Percentiles rank a stretch among this genome's conserved stretches.
These are phyloP conservation scores for Barbatosphaeria neglecta DNA, from an alignment of 495 filamentous ascomycete genomes.

Conservation along the genomic window DNA sequence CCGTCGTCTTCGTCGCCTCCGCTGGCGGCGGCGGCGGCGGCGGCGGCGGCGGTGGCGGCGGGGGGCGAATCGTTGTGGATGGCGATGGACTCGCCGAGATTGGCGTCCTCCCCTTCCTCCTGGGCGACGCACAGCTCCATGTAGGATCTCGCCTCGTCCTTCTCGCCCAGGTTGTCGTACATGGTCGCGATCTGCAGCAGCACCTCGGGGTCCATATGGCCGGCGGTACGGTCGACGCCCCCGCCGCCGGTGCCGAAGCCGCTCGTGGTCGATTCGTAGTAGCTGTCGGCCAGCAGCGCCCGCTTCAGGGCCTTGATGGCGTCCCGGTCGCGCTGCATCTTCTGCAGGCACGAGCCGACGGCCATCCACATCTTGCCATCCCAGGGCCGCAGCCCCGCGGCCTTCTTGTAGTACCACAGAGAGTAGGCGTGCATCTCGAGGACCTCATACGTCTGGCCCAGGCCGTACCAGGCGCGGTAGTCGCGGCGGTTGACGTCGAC, in stretches of 20 bases:
- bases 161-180: constrained; percentile 67
- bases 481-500: constrained; percentile 95
- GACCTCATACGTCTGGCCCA: constrained; percentile 95
- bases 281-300: constrained; percentile 71
- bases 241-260: constrained; percentile 31
- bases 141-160: constrained; percentile 71
- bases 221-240: constrained; percentile 23
- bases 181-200: constrained; percentile 81
- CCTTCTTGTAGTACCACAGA: constrained; percentile 94
- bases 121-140: constrained; percentile 93
- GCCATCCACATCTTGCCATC: constrained; percentile 99
- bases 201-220: constrained; percentile 77
- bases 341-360: constrained; percentile 79
- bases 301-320: constrained; percentile 92
- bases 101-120: constrained; percentile 50
- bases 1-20: constrained; percentile 43
- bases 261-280: constrained; percentile 50
- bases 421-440: constrained; percentile 97
- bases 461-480: constrained; percentile 96
- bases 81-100: constrained; percentile 36
- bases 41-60: too few species aligned
- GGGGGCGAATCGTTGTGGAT: constrained; percentile 34
- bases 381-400: constrained; percentile 78
- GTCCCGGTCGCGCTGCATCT: constrained; percentile 69
- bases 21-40: too few species aligned